Percentiles rank a stretch among this genome's conserved stretches.
These are phyloP conservation scores for Suillus decipiens DNA, from an alignment of 768 basidiomycete genomes.

Conservation along the genomic window DNA sequence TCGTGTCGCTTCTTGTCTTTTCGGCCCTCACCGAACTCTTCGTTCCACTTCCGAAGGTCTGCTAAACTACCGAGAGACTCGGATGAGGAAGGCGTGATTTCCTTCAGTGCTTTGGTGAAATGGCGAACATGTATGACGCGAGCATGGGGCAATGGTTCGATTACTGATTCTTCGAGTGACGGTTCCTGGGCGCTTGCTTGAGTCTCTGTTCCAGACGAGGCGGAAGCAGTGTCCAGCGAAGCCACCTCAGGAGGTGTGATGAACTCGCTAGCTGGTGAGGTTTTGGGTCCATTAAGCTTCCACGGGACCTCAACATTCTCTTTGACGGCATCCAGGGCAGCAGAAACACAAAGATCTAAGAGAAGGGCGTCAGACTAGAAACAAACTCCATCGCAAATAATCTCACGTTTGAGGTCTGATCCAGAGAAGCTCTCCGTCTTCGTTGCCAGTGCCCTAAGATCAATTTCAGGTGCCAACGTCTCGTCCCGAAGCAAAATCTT, in stretches of 20 bases:
- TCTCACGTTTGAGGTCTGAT: conserved; percentile 91
- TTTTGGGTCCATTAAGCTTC: conserved; percentile 34
- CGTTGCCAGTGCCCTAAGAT: conserved; percentile 59
- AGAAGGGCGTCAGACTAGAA: neutral
- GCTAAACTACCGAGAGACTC: conserved; percentile 76
- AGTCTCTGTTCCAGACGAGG: conserved; percentile 3
- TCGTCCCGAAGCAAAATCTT: conserved; percentile 88
- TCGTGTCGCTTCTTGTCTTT: conserved; percentile 64
- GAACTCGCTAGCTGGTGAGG: conserved; percentile 5
- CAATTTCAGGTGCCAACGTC: conserved; percentile 61
- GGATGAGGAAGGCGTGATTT: conserved; percentile 89
- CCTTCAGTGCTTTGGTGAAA: conserved; percentile 82
- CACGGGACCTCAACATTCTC: conserved; percentile 83
- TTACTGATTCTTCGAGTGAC: conserved; percentile 1
- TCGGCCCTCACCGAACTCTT: conserved; percentile 89
- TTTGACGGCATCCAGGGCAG: conserved; percentile 90
- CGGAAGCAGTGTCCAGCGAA: conserved; percentile 10
- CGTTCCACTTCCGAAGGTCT: conserved; percentile 86
- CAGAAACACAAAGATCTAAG: conserved; percentile 88
- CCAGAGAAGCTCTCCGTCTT: conserved; percentile 89
- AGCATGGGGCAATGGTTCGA: conserved; percentile 16
- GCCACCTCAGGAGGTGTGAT: conserved; percentile 9
- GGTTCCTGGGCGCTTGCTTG: conserved; percentile 12
- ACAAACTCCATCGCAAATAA: neutral
- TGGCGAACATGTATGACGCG: conserved; percentile 59